Conservation (phyloP, 1,284 basidiomycete genomes). For the Malassezia furfur region DNA sequence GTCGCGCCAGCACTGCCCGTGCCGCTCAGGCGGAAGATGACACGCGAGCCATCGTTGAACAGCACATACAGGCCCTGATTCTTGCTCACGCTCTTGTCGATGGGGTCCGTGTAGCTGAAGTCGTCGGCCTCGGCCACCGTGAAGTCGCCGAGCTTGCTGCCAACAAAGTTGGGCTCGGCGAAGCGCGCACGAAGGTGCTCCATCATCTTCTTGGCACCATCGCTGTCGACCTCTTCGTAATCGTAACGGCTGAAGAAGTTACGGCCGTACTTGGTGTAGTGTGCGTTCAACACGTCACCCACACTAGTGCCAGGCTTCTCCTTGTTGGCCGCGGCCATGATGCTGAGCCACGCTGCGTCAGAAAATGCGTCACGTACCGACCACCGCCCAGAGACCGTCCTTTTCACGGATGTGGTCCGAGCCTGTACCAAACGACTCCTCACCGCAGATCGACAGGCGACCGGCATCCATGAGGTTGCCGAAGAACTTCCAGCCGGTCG, state of each 20-base stretch:
- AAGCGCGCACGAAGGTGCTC: conserved; percentile 66
- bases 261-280: conserved; percentile 87
- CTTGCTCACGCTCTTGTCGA: conserved; percentile 81
- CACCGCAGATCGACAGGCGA: conserved; percentile 89
- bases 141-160: conserved; percentile 57
- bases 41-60: conserved; percentile 80
- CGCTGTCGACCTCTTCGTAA: conserved; percentile 92
- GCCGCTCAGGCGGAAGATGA: conserved; percentile 90
- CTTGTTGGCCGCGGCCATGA: conserved; percentile 83
- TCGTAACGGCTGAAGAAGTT: conserved; percentile 96
- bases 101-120: conserved; percentile 95
- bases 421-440: conserved; percentile 98
- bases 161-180: conserved; percentile 53
- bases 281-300: conserved; percentile 57
- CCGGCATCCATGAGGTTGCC: conserved; percentile 99
- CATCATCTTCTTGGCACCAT: conserved; percentile 78
- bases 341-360: conserved; percentile 71
- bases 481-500: conserved; percentile 99
- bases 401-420: conserved; percentile 99
- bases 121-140: conserved; percentile 69
- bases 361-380: conserved; percentile 50
- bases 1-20: conserved; percentile 94
- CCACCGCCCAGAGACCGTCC: conserved; percentile 93
- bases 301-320: conserved; percentile 50
- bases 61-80: conserved; percentile 92